These are phyloP conservation scores for Amniculicola lignicola DNA, from an alignment of 495 filamentous ascomycete species.

Conservation along the genomic window DNA sequence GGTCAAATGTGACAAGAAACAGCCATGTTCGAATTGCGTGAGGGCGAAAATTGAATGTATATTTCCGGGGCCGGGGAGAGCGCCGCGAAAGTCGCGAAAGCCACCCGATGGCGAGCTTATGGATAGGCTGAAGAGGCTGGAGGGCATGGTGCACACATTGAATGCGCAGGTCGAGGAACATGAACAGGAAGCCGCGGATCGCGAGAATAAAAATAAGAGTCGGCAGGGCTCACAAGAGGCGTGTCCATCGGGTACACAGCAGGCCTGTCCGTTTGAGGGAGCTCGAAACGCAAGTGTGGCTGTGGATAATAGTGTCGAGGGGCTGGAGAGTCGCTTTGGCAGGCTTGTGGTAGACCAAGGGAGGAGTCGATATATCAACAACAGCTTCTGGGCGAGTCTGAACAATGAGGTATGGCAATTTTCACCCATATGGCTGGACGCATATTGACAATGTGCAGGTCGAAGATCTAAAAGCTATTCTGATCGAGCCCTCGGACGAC, in stretches of 20 bases:
- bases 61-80: slow-evolving; percentile 78
- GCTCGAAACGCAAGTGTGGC: slow-evolving; percentile 9
- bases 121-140: slow-evolving; percentile 71
- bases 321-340: slow-evolving; percentile 68
- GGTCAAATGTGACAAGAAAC: slow-evolving; percentile 81
- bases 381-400: slow-evolving; percentile 83
- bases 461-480: slow-evolving; percentile 67
- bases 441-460: slow-evolving; percentile 47
- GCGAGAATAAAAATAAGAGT: not conserved
- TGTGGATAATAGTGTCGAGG: slow-evolving; percentile 29
- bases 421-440: slow-evolving; percentile 7
- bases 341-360: slow-evolving; percentile 78
- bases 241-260: slow-evolving; percentile 1
- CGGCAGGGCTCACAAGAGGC: not conserved
- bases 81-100: slow-evolving; percentile 66
- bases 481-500: slow-evolving; percentile 66
- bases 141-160: slow-evolving; percentile 75
- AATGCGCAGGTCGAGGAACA: slow-evolving; percentile 47
- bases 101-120: slow-evolving; percentile 73
- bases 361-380: slow-evolving; percentile 80
- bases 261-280: not conserved
- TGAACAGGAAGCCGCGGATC: slow-evolving; percentile 18
- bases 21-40: slow-evolving; percentile 80
- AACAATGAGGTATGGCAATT: slow-evolving; percentile 67
- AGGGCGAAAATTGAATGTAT: slow-evolving; percentile 76